Evolutionary conservation across 2,329 filamentous ascomycete genomes (phyloP).

Genomic region (Botrytis aclada): DNA sequence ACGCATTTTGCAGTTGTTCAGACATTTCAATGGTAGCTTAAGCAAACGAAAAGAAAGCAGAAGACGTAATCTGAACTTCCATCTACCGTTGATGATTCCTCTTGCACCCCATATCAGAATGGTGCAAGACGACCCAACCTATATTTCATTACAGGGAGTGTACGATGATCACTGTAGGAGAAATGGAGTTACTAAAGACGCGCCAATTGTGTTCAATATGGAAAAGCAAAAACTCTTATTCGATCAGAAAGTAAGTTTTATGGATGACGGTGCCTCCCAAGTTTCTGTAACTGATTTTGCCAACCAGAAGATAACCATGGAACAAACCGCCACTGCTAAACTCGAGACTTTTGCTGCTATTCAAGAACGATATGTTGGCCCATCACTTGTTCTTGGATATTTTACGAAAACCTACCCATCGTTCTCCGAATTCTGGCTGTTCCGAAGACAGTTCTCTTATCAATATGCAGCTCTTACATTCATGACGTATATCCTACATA

Average conservation of each 20-base stretch:
- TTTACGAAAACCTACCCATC: slow-evolving; percentile 85
- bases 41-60: slow-evolving; percentile 92
- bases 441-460: slow-evolving; percentile 95
- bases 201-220: slow-evolving; percentile 91
- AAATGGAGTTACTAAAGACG: slow-evolving; percentile 85
- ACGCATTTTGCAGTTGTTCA: slow-evolving; percentile 91
- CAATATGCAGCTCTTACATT: slow-evolving; percentile 93
- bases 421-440: slow-evolving; percentile 95
- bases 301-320: slow-evolving; percentile 57
- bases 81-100: slow-evolving; percentile 91
- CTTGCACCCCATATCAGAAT: slow-evolving; percentile 92
- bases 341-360: slow-evolving; percentile 94
- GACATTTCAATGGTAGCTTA: slow-evolving; percentile 92
- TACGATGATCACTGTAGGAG: slow-evolving; percentile 95
- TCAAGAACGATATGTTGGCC: slow-evolving; percentile 88
- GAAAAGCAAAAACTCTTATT: slow-evolving; percentile 80
- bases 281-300: slow-evolving; percentile 33
- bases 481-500: slow-evolving; percentile 98
- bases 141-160: slow-evolving; percentile 89
- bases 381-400: slow-evolving; percentile 78
- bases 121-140: slow-evolving; percentile 92
- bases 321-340: slow-evolving; percentile 69
- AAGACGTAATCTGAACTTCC: slow-evolving; percentile 91
- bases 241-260: slow-evolving; percentile 48
- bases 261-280: background rate